phyloP scores from a whole-genome alignment of 495 filamentous ascomycete genomes.

The Cetradonia linearis region DNA sequence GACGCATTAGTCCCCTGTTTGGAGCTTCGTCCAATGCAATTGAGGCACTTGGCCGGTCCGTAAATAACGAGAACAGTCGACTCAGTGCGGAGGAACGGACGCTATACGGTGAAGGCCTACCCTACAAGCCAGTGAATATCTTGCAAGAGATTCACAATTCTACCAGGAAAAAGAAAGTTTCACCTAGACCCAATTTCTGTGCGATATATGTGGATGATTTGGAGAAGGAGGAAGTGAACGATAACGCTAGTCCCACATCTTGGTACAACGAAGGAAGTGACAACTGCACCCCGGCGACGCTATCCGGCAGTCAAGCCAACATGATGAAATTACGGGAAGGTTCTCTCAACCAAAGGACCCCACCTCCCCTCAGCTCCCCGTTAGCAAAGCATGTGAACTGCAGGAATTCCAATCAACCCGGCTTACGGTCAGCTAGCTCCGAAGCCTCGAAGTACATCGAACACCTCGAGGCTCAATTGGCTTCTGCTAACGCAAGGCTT shows the following conservation, averaged over 20 bases:
- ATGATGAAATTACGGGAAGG: slow-evolving; percentile 22
- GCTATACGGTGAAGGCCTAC: slow-evolving; percentile 18
- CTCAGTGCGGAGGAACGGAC: slow-evolving; percentile 10
- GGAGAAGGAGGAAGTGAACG: slow-evolving; percentile 11
- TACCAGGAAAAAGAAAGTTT: slow-evolving; percentile 20
- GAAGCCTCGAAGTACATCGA: slow-evolving; percentile 38
- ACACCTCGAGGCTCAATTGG: slow-evolving; percentile 38
- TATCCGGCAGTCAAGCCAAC: slow-evolving; percentile 4
- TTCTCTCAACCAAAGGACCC: slow-evolving; percentile 20
- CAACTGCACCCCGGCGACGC: slow-evolving; percentile 17
- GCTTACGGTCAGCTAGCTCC: slow-evolving; percentile 23
- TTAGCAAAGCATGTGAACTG: slow-evolving; percentile 17
- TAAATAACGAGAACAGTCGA: slow-evolving; percentile 21
- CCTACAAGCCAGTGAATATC: slow-evolving; percentile 24
- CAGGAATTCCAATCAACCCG: slow-evolving; percentile 13
- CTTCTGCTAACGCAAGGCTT: slow-evolving; percentile 32
- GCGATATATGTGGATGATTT: slow-evolving; percentile 22
- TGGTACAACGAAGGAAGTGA: slow-evolving; percentile 22
- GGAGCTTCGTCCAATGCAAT: slow-evolving; percentile 1
- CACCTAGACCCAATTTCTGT: slow-evolving; percentile 19
- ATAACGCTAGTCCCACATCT: slow-evolving; percentile 14
- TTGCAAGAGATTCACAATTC: slow-evolving; percentile 29
- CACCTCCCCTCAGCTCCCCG: slow-evolving; percentile 24
- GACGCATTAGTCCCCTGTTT: slow-evolving; percentile 25
- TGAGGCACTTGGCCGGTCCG: slow-evolving; percentile 15